Base-by-base conservation (phyloP, 1,139 yeast genomes). In the Geotrichum histeridarum region DNA sequence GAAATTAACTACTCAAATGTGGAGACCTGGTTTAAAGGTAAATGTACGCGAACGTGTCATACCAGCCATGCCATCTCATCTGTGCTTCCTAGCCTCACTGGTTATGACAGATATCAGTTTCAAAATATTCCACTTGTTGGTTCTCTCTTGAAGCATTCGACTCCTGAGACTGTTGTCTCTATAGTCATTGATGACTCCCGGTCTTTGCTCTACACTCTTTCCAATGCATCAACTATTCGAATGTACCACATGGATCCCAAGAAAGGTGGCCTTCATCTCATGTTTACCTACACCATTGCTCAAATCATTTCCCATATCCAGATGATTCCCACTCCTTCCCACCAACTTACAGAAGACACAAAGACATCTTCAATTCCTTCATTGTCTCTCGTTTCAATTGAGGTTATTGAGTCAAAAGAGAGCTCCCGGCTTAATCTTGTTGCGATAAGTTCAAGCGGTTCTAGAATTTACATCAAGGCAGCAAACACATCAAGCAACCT, bases 381-480 rank as follows among this genome's bases (percentile, higher is more conserved):
- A 22, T 18, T 41, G 12, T n/a, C 15, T n/a, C 35, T 42, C 8
- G 57, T 50, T 18, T 37, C 58, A 2, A 53, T 55, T 17, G 51
- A 46, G 31, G 54, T 48, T 8, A 50, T 53, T 38, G 42, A 50
- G 17, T 37, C 77, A 44, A 69, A 69, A 35, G 96, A 90, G 67
- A 86, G 91, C 35, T 74, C 79, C 32, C 83, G 84, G 51, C 75
- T 89, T 31, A 91, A 83, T 64, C 73, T 93, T 55, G 83, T 91
- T 48, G 97, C 96, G 0, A 77, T 88, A n/a, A 89, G 97, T 0
- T 77, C 83, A 50, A 84, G 83, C 57, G 99, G 99, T 15, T 86
- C 86, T 60, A 80, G 99, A 61, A 74, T 93, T 36, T 84, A 82
- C 59, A 61, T 74, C 56, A 66, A 73, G 37, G 72, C 73, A 8